phyloP scores from a whole-genome alignment of 1,284 basidiomycete genomes.

The Melampsora americana region DNA sequence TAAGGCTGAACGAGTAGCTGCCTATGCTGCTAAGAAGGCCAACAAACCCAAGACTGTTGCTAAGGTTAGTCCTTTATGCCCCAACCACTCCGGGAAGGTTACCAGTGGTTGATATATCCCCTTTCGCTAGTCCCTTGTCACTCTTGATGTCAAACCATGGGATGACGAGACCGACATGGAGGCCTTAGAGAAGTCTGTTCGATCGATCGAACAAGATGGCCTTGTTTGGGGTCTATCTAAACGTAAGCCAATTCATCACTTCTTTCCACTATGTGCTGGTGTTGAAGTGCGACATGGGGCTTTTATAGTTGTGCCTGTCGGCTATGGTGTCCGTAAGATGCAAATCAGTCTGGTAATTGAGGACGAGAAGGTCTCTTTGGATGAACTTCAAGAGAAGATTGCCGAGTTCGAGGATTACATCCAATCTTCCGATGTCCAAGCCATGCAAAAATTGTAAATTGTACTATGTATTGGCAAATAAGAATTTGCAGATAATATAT shows the following conservation, averaged over 20 bases:
- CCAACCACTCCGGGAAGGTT: too few relatives aligned
- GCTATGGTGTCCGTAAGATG: slow-evolving; percentile 85
- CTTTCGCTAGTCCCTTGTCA: slow-evolving; percentile 75
- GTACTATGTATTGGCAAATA: too few relatives aligned
- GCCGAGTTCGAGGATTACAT: slow-evolving; percentile 81
- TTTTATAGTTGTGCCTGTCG: slow-evolving; percentile 80
- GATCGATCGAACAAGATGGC: slow-evolving; percentile 83
- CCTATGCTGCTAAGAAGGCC: slow-evolving; percentile 90
- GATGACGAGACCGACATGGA: slow-evolving; percentile 98
- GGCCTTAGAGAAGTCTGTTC: slow-evolving; percentile 75
- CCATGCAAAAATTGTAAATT: slow-evolving; percentile 46
- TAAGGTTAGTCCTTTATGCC: slow-evolving; percentile 71
- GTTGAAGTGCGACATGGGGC: background rate
- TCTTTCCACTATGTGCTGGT: background rate
- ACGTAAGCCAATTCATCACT: slow-evolving; percentile 40
- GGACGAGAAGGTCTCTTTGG: slow-evolving; percentile 90
- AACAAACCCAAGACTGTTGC: slow-evolving; percentile 69
- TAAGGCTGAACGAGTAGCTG: slow-evolving; percentile 92
- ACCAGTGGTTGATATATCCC: slow-evolving; percentile 45
- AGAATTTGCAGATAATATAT: too few relatives aligned
- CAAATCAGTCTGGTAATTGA: slow-evolving; percentile 95
- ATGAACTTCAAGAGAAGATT: slow-evolving; percentile 87
- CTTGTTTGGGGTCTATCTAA: slow-evolving; percentile 76
- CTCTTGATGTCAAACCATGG: slow-evolving; percentile 91
- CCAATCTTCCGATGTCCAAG: slow-evolving; percentile 78